Evolutionary conservation across 768 basidiomycete species (phyloP).

Genomic region (Sporobolomyces roseus): DNA sequence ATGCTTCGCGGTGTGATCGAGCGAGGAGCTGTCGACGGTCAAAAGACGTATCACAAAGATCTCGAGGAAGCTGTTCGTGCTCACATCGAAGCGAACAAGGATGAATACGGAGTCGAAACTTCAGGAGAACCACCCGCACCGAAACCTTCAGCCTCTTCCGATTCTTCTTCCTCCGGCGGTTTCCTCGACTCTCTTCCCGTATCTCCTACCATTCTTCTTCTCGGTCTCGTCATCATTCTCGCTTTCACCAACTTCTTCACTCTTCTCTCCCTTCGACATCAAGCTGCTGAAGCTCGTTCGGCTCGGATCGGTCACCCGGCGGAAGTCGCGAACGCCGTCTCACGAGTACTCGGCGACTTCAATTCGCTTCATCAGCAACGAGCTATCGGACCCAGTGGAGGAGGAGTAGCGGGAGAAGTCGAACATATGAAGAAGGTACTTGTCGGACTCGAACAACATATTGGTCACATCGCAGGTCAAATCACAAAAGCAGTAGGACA

Average conservation of each 20-base stretch:
- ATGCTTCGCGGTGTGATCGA: constrained; percentile 96
- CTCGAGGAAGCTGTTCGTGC: constrained; percentile 75
- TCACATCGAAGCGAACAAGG: constrained; percentile 58
- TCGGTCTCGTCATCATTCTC: constrained; percentile 67
- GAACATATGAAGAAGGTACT: constrained; percentile 2
- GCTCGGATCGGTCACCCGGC: constrained; percentile 20
- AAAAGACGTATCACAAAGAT: constrained; percentile 76
- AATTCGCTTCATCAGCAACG: constrained; percentile 17
- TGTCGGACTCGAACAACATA: constrained; percentile 7
- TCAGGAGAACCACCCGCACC: neutral
- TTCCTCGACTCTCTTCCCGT: constrained; percentile 24
- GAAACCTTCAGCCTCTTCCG: neutral
- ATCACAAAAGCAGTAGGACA: neutral
- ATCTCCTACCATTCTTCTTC: constrained; percentile 48
- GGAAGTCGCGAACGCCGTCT: constrained; percentile 26
- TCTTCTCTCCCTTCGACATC: constrained; percentile 48
- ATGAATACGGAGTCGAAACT: constrained; percentile 46
- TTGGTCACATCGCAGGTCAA: neutral
- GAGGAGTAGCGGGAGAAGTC: constrained; percentile 4
- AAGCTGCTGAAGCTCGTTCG: constrained; percentile 3
- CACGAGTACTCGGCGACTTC: constrained; percentile 27
- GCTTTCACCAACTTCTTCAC: constrained; percentile 73
- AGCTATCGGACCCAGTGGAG: neutral
- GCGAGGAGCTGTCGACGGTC: constrained; percentile 64
- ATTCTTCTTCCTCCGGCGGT: constrained; percentile 8